Evolutionary conservation across 2,329 filamentous ascomycete species (phyloP), one percentile per base, ranked within the genome.

Genomic region (Colletotrichum filicis): DNA sequence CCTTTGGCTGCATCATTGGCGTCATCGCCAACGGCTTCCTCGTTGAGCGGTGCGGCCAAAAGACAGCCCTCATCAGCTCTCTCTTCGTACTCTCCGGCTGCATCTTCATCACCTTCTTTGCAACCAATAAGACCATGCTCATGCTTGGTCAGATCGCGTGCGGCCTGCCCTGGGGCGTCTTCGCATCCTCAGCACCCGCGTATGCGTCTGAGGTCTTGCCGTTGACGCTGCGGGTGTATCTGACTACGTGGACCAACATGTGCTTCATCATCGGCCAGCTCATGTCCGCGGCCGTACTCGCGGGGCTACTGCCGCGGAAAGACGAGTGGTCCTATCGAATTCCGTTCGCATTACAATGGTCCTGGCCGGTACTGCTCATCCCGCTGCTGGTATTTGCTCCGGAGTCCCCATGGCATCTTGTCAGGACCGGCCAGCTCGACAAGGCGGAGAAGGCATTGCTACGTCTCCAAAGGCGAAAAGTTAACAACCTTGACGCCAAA

Each of bases 341-440:
- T 11, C 86, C 86, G 0, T 88, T 86, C 67, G 86, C 82, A 0
- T 66, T 88, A 0, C 86, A 88, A 72, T 88, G 87, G 87, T 76
- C 83, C 4, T 89, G 85, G 82, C 85, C 86, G 0, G 78, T 83
- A 1, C 78, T 84, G 1, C 77, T 88, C 1, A 73, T 87, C 4
- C 75, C 83, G 0, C 76, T 80, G 1, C 78, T 86, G 1, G 74
- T 77, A 11, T 84, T 87, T 35, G 84, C 85, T 1, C 87, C 87
- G 0, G 86, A 88, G 67, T 85, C 83, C 1, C 87, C 87, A 0
- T 81, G 83, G 81, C 85, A 82, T 79, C 79, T 83, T 12, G 80
- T 85, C 12, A 79, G 84, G 7, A 78, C 82, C 9, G 81, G 80
- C 8, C 78, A 78, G 24, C 76, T 82, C 6, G 79, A 80, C 2